Base-by-base conservation (phyloP, 768 basidiomycete genomes). In the Suillus tomentosus region DNA sequence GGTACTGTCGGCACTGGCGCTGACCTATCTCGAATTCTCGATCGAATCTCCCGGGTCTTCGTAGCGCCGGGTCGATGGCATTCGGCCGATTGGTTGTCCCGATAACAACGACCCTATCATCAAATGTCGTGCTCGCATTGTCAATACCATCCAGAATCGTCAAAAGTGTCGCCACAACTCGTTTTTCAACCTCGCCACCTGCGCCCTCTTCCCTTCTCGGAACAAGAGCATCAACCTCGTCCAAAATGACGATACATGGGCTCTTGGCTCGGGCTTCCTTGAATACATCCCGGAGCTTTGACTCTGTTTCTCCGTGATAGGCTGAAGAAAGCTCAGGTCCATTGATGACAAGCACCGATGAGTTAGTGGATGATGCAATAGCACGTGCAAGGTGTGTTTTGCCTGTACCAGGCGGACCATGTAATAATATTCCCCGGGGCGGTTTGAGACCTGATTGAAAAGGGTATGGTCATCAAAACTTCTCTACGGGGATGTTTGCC, bases 301-400 rank as follows among this genome's bases (percentile, higher is more conserved):
- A 87, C 72, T 99, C 97, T 1, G 95, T 97, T 79, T 99, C 97
- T 50, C 97, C 97, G 72, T 99, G 97, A 71, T 94, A 99, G 1
- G 95, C 94, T 22, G 94, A 95, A 1, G 92, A 94, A 24, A 99
- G 84, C 72, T 98, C 95, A 14, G 97, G 95, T 0, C 97, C 97
- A 69, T 96, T 96, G 74, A 99, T 89, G 59, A 94, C 87, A 67
- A 99, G 84, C n/a, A 97, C 92, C 34, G 89, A 87, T 8, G 95
- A 92, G 37, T 84, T 85, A 1, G 92, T 92, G 6, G 95, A 94
- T 0, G 88, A 84, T 4, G 96, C 95, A 64, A 99, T 95, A 15
- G 95, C 93, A 66, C 95, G 89, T 13, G 97, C 96, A 2, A 99
- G 81, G 72, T 97, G 95, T 0, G 97, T 99, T 79, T 99, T 99